These are phyloP conservation scores for Phalaenopsis aphrodite DNA, from an alignment of 106 monocot genomes.

Conservation along the genomic window DNA sequence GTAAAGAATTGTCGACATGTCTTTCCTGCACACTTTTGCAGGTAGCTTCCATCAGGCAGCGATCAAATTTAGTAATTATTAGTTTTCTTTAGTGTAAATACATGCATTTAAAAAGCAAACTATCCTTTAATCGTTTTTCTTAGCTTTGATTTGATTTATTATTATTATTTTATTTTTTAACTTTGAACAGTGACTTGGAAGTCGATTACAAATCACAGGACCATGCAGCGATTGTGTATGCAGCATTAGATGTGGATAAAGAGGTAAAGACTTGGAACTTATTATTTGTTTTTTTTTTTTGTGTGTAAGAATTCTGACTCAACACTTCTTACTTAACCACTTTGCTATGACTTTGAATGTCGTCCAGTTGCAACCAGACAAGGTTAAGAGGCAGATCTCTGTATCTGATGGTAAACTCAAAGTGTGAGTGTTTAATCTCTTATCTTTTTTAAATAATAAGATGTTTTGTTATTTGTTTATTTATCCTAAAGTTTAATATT, in stretches of 20 bases:
- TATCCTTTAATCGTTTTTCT: no score
- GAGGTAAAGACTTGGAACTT: conserved; percentile 36
- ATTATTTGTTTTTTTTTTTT: not conserved
- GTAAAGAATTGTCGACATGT: not conserved
- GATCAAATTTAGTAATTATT: no score
- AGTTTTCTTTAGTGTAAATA: no score
- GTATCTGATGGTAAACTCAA: conserved; percentile 55
- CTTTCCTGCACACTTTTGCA: not conserved
- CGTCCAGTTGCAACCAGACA: conserved; percentile 84
- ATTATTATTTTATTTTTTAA: no score
- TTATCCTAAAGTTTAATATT: no score
- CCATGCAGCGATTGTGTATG: conserved; percentile 64
- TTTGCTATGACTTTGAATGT: not conserved
- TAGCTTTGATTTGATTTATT: no score
- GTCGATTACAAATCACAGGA: conserved; percentile 76
- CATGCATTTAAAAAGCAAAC: no score
- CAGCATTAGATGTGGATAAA: conserved; percentile 79
- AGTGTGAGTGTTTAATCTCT: conserved; percentile 53
- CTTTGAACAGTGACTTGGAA: conserved; percentile 66
- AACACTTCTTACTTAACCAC: not conserved
- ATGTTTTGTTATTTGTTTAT: no score
- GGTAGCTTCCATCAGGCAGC: not conserved
- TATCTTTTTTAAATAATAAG: not conserved
- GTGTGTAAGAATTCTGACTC: not conserved
- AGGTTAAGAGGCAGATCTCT: conserved; percentile 72